Evolutionary conservation across 768 basidiomycete species (phyloP).

Genomic region (Trametes cinnabarina): DNA sequence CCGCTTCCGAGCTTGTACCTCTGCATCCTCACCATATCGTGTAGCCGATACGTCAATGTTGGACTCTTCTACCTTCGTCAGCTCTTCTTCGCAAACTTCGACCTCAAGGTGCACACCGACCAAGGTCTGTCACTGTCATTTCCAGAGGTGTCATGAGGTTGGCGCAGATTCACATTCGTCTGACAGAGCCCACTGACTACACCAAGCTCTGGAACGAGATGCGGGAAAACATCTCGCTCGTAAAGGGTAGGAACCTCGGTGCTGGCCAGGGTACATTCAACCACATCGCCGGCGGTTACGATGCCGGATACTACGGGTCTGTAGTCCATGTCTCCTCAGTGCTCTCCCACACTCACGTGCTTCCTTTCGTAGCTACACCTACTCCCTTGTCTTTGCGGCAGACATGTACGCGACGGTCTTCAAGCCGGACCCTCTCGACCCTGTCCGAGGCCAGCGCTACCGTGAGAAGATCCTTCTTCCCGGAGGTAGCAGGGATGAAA

Average conservation of each 20-base stretch:
- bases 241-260: conserved; percentile 55
- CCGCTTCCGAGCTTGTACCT: too few relatives aligned
- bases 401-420: conserved; percentile 77
- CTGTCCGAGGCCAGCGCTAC: conserved; percentile 63
- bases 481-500: conserved; percentile 78
- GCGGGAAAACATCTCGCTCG: conserved; percentile 65
- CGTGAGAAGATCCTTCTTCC: conserved; percentile 70
- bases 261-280: conserved; percentile 77
- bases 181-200: conserved; percentile 61
- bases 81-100: conserved; percentile 80
- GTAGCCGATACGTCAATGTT: conserved; percentile 67
- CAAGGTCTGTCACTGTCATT: conserved; percentile 44
- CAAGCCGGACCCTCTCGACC: conserved; percentile 72
- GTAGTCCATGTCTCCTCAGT: background rate
- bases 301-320: conserved; percentile 70
- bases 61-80: conserved; percentile 82
- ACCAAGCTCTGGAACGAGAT: conserved; percentile 79
- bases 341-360: background rate
- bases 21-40: background rate
- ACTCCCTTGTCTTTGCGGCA: conserved; percentile 61
- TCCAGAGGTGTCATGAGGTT: too few relatives aligned
- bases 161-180: background rate
- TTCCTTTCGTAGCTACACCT: conserved; percentile 45
- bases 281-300: conserved; percentile 77
- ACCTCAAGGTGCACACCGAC: conserved; percentile 71